These are phyloP conservation scores for Xylariaceae sp. DNA, from an alignment of 2,329 filamentous ascomycete species.

Conservation along the genomic window DNA sequence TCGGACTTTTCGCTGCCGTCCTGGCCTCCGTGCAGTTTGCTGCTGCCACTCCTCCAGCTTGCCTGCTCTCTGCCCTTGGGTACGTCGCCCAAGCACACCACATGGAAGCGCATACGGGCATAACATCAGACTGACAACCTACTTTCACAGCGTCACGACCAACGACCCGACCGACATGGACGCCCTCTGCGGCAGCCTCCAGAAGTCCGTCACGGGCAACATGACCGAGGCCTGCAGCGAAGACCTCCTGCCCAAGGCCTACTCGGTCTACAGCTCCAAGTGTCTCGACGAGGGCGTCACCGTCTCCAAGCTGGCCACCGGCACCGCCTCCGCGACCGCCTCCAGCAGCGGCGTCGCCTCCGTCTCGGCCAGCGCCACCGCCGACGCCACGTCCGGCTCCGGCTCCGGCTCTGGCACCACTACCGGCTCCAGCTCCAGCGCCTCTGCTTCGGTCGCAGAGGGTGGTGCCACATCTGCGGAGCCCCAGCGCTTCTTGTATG, in stretches of 20 bases:
- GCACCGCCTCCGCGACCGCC: slow-evolving; percentile 6
- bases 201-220: slow-evolving; percentile 17
- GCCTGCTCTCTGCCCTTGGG: slow-evolving; percentile 18
- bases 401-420: slow-evolving; percentile 7
- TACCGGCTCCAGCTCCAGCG: slow-evolving; percentile 1
- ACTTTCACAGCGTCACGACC: slow-evolving; percentile 10
- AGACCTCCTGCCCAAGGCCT: slow-evolving; percentile 12
- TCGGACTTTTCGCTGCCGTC: slow-evolving; percentile 10
- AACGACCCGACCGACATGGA: slow-evolving; percentile 16
- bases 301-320: slow-evolving; percentile 4
- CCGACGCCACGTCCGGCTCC: slow-evolving; percentile 3
- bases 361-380: slow-evolving; percentile 10
- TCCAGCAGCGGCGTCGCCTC: slow-evolving; percentile 7
- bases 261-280: slow-evolving; percentile 18
- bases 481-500: slow-evolving; percentile 15
- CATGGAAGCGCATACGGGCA: too few species aligned
- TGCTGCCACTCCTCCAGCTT: slow-evolving; percentile 15
- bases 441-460: slow-evolving; percentile 6
- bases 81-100: slow-evolving; percentile 7
- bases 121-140: too few species aligned
- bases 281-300: slow-evolving; percentile 16
- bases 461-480: slow-evolving; percentile 10
- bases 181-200: slow-evolving; percentile 31
- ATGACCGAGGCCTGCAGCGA: slow-evolving; percentile 14
- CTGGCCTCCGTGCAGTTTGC: slow-evolving; percentile 14